Conservation (phyloP, 2,329 filamentous ascomycete genomes). For the Elsinoe batatas region DNA sequence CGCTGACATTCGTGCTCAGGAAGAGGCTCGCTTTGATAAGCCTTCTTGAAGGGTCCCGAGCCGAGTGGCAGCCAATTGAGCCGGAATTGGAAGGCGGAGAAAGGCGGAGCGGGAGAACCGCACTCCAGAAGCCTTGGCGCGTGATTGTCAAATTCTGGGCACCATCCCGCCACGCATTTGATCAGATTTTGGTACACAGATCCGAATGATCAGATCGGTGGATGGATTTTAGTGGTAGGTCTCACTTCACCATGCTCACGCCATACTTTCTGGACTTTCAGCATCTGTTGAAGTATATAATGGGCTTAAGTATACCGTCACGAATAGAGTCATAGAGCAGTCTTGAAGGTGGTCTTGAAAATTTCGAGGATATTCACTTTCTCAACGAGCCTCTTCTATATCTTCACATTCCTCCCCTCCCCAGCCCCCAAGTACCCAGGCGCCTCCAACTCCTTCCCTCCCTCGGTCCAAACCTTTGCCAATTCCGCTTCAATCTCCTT, state of each 20-base stretch:
- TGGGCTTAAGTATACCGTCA: not conserved
- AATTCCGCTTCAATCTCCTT: conserved; percentile 78
- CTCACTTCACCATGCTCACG: too few relatives aligned
- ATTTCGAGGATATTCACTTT: too few relatives aligned
- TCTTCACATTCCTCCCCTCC: conserved; percentile 12
- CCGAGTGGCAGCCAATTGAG: not conserved
- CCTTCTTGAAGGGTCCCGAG: not conserved
- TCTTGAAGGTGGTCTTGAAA: too few relatives aligned
- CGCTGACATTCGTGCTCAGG: not conserved
- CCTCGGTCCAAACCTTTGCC: conserved; percentile 50
- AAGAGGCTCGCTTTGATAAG: conserved; percentile 7
- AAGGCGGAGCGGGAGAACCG: not conserved
- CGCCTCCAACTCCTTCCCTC: conserved; percentile 29
- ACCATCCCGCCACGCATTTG: not conserved
- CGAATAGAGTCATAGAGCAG: too few relatives aligned
- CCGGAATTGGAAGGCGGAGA: conserved; percentile 5
- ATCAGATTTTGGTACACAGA: not conserved
- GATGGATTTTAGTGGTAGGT: too few relatives aligned
- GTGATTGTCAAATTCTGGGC: not conserved
- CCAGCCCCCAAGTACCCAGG: conserved; percentile 27
- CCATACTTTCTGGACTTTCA: not conserved
- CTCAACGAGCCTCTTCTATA: not conserved
- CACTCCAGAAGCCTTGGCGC: not conserved
- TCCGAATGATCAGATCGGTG: not conserved
- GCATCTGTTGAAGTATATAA: not conserved